Evolutionary conservation across 441 rosid species (phyloP), one percentile per base, ranked within the genome.

Genomic region (Adansonia grandidieri): DNA sequence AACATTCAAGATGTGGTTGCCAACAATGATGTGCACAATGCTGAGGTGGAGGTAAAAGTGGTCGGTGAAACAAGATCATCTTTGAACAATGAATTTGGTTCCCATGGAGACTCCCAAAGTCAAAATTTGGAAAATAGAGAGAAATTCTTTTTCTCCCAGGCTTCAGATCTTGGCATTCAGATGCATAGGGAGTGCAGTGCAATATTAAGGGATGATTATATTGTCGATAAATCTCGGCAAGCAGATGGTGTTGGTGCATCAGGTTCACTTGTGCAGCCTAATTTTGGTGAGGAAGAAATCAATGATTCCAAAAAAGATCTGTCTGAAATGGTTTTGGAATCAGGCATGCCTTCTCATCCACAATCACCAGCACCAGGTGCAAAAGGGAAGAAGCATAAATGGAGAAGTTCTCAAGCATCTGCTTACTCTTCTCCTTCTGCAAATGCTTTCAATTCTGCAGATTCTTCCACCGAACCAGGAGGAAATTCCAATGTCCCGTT

Each of bases 351-450:
- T 47, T 71, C 62, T 66, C 76, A 80, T 79, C 72, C 77, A 45
- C 91, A 82, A 65, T 76, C 86, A 62, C 80, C 90, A n/a, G 76
- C 86, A 74, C 78, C 90, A 61, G 80, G 80, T 77, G 76, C 82
- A 37, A 91, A 91, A 77, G 88, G 88, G 62, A 94, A 87, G 83
- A 93, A 88, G 76, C 89, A 86, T 82, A 93, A 88, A 75, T 90
- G 85, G 22, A 91, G 87, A 87, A 86, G 37, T 80, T 81, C 88
- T 81, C 92, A 89, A 77, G 84, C 79, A 22, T 84, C 91, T 53
- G 87, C 79, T 78, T 83, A 80, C 68, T 80, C 87, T 82, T 86
- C 95, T 32, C 86, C 92, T 60, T 83, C 92, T 56, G 88, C 91
- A 60, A 84, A 85, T 84, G 86, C 85, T 82, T 86, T 87, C 75